Evolutionary conservation across 805 yeast genomes (phyloP).

Genomic region (Komagataella pastoris): DNA sequence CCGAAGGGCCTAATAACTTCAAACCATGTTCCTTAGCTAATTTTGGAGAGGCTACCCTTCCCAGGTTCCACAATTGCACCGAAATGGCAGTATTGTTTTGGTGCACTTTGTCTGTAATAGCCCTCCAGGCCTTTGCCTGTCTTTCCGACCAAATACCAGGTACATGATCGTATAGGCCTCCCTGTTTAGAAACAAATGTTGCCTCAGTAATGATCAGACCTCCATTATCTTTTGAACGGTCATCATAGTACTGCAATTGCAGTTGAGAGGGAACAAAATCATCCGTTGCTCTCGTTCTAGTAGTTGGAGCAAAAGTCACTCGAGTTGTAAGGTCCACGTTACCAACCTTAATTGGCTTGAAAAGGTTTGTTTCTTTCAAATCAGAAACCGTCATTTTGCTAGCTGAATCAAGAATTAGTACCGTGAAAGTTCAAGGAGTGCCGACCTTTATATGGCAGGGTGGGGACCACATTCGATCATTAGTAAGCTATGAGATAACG

Average conservation of each 20-base stretch:
- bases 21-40: conserved; percentile 20
- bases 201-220: conserved; percentile 51
- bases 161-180: conserved; percentile 26
- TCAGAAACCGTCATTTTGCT: background rate
- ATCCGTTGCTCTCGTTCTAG: conserved; percentile 26
- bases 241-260: conserved; percentile 37
- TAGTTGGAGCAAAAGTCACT: conserved; percentile 35
- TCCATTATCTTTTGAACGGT: conserved; percentile 42
- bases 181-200: conserved; percentile 29
- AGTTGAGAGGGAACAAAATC: conserved; percentile 32
- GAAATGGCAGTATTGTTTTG: conserved; percentile 29
- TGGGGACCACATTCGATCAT: background rate
- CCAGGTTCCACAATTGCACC: conserved; percentile 41
- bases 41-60: conserved; percentile 24
- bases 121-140: conserved; percentile 36
- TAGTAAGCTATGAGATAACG: background rate
- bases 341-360: conserved; percentile 33
- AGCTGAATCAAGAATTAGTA: background rate
- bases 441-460: background rate
- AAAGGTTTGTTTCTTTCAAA: conserved; percentile 11
- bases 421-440: background rate
- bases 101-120: conserved; percentile 35
- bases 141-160: conserved; percentile 38
- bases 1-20: conserved; percentile 26
- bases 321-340: conserved; percentile 22